These are phyloP conservation scores for Aspergillus phoenicis DNA, from an alignment of 2,329 filamentous ascomycete genomes.

Conservation along the genomic window DNA sequence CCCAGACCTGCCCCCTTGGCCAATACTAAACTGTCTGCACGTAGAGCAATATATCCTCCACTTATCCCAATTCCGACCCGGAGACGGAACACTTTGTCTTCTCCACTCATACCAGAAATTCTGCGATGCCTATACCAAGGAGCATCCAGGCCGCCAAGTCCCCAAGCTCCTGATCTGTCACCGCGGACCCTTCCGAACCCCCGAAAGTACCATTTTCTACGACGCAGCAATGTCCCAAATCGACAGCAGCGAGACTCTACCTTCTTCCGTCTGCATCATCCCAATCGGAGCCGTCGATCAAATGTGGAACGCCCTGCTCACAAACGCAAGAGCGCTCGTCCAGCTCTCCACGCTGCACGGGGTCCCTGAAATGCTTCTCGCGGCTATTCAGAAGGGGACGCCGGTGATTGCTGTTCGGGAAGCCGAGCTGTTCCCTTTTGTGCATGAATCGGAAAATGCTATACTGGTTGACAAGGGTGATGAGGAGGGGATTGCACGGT, in stretches of 20 bases:
- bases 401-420: conserved; percentile 1
- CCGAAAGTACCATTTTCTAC: conserved; percentile 69
- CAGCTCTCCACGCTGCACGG: conserved; percentile 11
- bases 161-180: conserved; percentile 72
- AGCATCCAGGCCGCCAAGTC: conserved; percentile 53
- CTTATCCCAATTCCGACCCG: conserved; percentile 10
- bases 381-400: conserved; percentile 3
- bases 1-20: too few species aligned
- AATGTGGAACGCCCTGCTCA: conserved; percentile 15
- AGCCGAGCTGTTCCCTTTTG: conserved; percentile 75
- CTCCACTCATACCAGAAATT: conserved; percentile 10
- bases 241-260: not conserved
- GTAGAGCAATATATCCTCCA: conserved; percentile 15
- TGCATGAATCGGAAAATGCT: conserved; percentile 69
- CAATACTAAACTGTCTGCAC: not conserved
- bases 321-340: conserved; percentile 9
- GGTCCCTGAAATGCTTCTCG: conserved; percentile 10
- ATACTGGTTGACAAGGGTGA: conserved; percentile 71
- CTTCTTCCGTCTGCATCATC: conserved; percentile 6
- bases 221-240: conserved; percentile 42
- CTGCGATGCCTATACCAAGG: not conserved
- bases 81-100: conserved; percentile 9
- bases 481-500: conserved; percentile 64
- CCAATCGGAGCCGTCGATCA: conserved; percentile 14
- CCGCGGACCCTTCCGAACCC: conserved; percentile 75